These are phyloP conservation scores for Butyriboletus appendiculatus DNA, from an alignment of 1,284 basidiomycete species.

Conservation along the genomic window DNA sequence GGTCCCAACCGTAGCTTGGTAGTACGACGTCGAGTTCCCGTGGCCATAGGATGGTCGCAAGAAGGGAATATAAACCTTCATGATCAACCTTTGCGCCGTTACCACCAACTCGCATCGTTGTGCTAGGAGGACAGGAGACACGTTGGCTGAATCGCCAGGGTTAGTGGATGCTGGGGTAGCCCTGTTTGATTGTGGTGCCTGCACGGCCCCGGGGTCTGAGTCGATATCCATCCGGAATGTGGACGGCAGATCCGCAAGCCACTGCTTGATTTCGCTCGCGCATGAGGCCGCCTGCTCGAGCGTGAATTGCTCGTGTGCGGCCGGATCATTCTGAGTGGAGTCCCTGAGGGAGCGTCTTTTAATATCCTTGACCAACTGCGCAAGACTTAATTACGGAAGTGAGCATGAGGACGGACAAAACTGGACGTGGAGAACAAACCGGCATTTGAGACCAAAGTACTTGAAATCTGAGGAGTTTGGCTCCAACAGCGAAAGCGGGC, in stretches of 20 bases:
- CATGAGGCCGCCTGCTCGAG: conserved; percentile 60
- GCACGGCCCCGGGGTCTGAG: conserved; percentile 28
- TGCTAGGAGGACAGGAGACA: conserved; percentile 41
- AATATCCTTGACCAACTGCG: conserved; percentile 52
- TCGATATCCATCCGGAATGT: conserved; percentile 41
- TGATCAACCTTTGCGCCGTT: conserved; percentile 56
- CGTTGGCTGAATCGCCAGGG: conserved; percentile 17
- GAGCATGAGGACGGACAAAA: conserved; percentile 5
- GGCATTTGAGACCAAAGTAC: conserved; percentile 50
- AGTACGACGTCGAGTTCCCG: conserved; percentile 29
- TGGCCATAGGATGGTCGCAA: conserved; percentile 39
- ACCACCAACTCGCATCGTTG: conserved; percentile 62
- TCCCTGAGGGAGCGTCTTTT: conserved; percentile 46
- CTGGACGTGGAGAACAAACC: conserved; percentile 34
- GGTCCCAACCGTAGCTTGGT: conserved; percentile 55
- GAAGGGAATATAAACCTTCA: conserved; percentile 70
- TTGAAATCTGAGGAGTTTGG: conserved; percentile 36
- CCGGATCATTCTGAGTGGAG: conserved; percentile 34
- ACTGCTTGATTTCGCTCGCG: conserved; percentile 55
- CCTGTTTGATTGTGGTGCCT: conserved; percentile 10
- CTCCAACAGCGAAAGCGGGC: conserved; percentile 29
- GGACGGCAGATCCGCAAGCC: conserved; percentile 52
- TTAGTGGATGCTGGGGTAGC: conserved; percentile 4
- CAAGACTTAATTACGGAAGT: conserved; percentile 33
- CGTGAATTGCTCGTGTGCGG: conserved; percentile 38